These are phyloP conservation scores for Pestalotiopsis sp. DNA, from an alignment of 2,329 filamentous ascomycete genomes.

Conservation along the genomic window DNA sequence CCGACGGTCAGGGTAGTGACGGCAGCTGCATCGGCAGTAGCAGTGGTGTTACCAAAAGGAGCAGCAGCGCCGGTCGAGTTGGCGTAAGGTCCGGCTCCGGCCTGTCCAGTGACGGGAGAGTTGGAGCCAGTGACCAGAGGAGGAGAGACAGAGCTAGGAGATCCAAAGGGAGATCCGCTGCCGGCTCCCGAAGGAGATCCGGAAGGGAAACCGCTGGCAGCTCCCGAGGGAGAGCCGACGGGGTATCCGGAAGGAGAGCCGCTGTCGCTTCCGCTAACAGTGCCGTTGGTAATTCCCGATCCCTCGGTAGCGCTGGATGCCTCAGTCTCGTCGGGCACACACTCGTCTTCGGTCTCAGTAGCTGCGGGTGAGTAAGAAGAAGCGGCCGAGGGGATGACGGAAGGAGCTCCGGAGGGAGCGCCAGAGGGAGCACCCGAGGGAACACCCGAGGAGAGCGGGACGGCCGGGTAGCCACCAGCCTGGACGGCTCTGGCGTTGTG, in stretches of 20 bases:
- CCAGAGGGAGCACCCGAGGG: neutral
- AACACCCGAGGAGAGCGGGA: neutral
- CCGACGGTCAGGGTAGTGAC: constrained; percentile 28
- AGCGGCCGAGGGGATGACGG: neutral
- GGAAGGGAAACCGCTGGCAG: neutral
- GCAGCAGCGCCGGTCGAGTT: constrained; percentile 16
- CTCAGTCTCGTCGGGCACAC: neutral
- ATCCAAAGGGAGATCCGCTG: neutral
- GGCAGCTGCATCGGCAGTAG: constrained; percentile 15
- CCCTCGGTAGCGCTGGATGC: neutral
- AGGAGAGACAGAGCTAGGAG: neutral
- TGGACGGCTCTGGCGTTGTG: constrained; percentile 2
- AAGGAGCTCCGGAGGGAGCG: neutral
- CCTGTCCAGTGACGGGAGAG: constrained; percentile 4
- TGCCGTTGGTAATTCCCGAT: neutral
- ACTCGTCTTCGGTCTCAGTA: constrained; percentile 6
- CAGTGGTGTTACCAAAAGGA: constrained; percentile 13
- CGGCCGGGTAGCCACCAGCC: neutral
- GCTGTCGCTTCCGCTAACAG: neutral
- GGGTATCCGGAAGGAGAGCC: neutral
- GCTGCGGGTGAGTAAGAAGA: neutral
- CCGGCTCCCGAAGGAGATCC: neutral
- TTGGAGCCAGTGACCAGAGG: neutral
- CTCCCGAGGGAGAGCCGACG: neutral
- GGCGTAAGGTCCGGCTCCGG: neutral